Conservation (phyloP, 805 yeast genomes). For the Wickerhamiella australiensis region DNA sequence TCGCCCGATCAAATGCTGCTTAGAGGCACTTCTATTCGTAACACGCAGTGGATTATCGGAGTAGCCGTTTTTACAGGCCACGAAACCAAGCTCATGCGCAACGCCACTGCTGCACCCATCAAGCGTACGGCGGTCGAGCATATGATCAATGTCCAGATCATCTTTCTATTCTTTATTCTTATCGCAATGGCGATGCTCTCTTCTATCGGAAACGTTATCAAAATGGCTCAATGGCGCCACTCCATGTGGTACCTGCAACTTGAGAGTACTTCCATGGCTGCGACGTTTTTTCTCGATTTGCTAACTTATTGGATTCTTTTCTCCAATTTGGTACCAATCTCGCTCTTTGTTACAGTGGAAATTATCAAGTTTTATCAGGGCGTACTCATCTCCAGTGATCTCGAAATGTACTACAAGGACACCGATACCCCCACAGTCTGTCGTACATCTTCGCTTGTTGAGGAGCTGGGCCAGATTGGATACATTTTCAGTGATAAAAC, state of each 20-base stretch:
- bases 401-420: constrained; percentile 80
- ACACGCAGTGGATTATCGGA: constrained; percentile 93
- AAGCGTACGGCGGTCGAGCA: constrained; percentile 95
- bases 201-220: constrained; percentile 76
- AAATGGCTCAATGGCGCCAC: constrained; percentile 41
- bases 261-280: constrained; percentile 54
- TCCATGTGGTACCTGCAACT: constrained; percentile 53
- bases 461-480: constrained; percentile 93
- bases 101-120: constrained; percentile 97
- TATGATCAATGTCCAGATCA: constrained; percentile 81
- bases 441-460: constrained; percentile 89
- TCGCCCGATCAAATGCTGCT: constrained; percentile 83
- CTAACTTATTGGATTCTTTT: constrained; percentile 93
- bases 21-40: constrained; percentile 91
- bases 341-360: constrained; percentile 92
- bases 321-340: constrained; percentile 95
- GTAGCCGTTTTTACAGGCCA: constrained; percentile 93
- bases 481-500: constrained; percentile 95
- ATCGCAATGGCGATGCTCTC: constrained; percentile 67
- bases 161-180: constrained; percentile 73
- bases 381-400: constrained; percentile 79
- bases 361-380: constrained; percentile 93
- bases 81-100: constrained; percentile 94
- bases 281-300: constrained; percentile 71
- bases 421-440: constrained; percentile 92